Evolutionary conservation across 768 basidiomycete species (phyloP).

Genomic region (Boletus subparvulus): DNA sequence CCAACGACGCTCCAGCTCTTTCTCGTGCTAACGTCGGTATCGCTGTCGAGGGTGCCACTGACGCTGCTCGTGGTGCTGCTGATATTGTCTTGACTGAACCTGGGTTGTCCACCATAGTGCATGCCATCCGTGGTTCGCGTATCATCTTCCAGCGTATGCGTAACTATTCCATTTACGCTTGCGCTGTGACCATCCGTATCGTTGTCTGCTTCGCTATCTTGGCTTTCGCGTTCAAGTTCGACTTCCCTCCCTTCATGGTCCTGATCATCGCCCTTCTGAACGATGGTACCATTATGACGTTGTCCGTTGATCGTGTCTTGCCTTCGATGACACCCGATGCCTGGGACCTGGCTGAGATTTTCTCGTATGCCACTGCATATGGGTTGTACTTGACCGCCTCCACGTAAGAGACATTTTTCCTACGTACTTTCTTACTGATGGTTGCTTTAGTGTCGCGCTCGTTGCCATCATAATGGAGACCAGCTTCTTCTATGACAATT

Average conservation of each 20-base stretch:
- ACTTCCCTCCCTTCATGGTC: constrained; percentile 99
- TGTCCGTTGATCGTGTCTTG: constrained; percentile 92
- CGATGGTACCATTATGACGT: constrained; percentile 99
- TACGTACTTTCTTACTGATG: constrained; percentile 7
- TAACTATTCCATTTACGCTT: constrained; percentile 97
- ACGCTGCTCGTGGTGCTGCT: constrained; percentile 97
- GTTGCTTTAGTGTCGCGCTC: constrained; percentile 58
- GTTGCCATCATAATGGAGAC: constrained; percentile 86
- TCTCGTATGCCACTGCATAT: constrained; percentile 93
- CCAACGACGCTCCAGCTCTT: constrained; percentile 96
- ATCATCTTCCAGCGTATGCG: constrained; percentile 99
- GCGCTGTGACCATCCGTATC: constrained; percentile 97
- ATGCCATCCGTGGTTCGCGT: constrained; percentile 97
- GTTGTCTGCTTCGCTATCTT: constrained; percentile 96
- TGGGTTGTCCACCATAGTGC: constrained; percentile 98
- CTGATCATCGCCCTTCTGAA: constrained; percentile 96
- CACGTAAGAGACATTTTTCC: constrained; percentile 58
- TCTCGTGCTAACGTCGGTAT: constrained; percentile 99
- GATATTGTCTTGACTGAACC: constrained; percentile 98
- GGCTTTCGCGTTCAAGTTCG: constrained; percentile 93
- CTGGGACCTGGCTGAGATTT: constrained; percentile 97
- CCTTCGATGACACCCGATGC: constrained; percentile 91
- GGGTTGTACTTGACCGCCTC: constrained; percentile 91
- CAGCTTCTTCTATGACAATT: constrained; percentile 84
- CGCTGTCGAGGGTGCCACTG: constrained; percentile 98